These are phyloP conservation scores for Byssothecium circinans DNA, from an alignment of 2,329 filamentous ascomycete species.

Conservation along the genomic window DNA sequence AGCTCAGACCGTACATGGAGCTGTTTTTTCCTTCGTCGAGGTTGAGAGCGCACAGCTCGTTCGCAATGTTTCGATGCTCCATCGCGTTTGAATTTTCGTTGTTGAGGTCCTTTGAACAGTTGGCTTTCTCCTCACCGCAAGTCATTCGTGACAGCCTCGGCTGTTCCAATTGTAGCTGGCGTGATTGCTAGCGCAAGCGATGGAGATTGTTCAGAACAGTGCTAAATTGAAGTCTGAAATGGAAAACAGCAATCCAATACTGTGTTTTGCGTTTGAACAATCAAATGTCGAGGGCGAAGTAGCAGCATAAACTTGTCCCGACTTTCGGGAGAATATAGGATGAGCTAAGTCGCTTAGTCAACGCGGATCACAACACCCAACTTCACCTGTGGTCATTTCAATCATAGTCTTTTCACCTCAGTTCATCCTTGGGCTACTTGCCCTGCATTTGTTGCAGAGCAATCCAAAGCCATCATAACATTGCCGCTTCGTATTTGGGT, in stretches of 20 bases:
- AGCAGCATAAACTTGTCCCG: not conserved
- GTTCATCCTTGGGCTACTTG: no score
- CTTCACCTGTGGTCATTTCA: not conserved
- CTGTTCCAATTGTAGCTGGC: not conserved
- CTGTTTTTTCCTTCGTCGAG: not conserved
- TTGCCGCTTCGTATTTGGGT: not conserved
- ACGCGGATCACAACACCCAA: not conserved
- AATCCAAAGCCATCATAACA: not conserved
- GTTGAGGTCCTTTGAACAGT: not conserved
- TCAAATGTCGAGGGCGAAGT: not conserved
- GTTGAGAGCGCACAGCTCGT: not conserved
- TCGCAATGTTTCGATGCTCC: not conserved
- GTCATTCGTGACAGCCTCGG: not conserved
- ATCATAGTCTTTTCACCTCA: not conserved
- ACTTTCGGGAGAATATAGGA: not conserved
- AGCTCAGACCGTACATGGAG: slow-evolving; percentile 1
- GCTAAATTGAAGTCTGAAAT: no score
- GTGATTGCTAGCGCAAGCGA: no score
- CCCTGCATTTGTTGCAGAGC: no score
- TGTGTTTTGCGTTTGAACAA: no score
- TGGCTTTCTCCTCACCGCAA: not conserved
- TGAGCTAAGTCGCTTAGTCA: not conserved
- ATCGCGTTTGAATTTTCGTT: not conserved
- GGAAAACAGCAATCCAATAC: no score
- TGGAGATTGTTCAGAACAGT: not conserved